Evolutionary conservation across 805 yeast genomes (phyloP).

Genomic region (Saturnispora hagleri): DNA sequence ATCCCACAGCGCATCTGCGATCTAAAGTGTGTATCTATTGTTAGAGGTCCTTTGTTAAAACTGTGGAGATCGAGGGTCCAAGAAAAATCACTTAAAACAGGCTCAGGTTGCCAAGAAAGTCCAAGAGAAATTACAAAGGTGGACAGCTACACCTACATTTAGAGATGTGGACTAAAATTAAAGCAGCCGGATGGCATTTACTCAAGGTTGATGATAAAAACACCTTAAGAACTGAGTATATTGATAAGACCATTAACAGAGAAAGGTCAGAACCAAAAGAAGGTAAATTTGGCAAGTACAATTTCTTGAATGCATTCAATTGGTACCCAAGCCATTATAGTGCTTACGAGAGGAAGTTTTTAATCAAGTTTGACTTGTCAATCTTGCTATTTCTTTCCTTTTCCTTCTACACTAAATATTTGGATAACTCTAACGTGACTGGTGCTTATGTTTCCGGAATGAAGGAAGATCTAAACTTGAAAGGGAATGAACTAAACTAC

Average conservation of each 20-base stretch:
- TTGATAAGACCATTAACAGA: constrained; percentile 11
- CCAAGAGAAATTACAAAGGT: background rate
- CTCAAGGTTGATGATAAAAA: constrained; percentile 10
- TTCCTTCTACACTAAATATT: constrained; percentile 42
- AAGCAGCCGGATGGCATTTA: background rate
- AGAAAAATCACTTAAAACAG: background rate
- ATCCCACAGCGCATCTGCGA: background rate
- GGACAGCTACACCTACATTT: background rate
- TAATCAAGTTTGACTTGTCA: constrained; percentile 12
- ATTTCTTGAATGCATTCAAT: constrained; percentile 11
- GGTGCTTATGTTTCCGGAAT: constrained; percentile 63
- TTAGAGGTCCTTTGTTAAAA: background rate
- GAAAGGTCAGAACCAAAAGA: constrained; percentile 8
- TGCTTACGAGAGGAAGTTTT: constrained; percentile 12
- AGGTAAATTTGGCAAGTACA: constrained; percentile 8
- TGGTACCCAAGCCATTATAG: constrained; percentile 16
- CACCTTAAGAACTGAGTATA: constrained; percentile 12
- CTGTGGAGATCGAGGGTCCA: background rate
- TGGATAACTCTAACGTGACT: constrained; percentile 46
- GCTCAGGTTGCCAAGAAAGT: background rate
- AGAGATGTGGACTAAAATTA: background rate
- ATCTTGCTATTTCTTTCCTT: constrained; percentile 23
- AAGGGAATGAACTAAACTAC: constrained; percentile 18
- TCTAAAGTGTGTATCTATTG: background rate
- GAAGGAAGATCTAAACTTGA: constrained; percentile 35